These are phyloP conservation scores for Schizosaccharomyces osmophilus DNA, from an alignment of 805 yeast genomes.

Conservation along the genomic window DNA sequence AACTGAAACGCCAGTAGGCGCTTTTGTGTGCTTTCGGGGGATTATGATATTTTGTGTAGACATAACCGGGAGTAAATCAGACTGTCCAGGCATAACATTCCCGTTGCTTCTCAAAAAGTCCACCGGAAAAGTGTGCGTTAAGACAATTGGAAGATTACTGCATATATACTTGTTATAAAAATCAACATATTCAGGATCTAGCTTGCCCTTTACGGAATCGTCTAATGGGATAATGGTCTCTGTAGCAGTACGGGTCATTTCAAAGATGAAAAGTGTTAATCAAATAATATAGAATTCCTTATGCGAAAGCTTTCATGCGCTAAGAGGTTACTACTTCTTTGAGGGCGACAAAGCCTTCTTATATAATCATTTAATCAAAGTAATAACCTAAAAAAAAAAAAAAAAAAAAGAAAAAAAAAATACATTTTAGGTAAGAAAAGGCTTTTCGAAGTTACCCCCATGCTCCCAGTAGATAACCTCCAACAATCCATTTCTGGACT, in stretches of 20 bases:
- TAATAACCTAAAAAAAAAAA: too few relatives aligned
- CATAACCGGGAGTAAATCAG: neutral
- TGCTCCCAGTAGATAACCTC: too few relatives aligned
- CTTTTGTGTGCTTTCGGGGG: neutral
- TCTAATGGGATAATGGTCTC: neutral
- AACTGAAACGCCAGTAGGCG: constrained; percentile 7
- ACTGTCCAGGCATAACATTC: neutral
- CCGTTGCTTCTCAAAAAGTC: neutral
- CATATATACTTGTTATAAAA: constrained; percentile 15
- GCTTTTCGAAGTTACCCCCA: too few relatives aligned
- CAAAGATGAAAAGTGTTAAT: neutral
- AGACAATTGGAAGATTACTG: constrained; percentile 13
- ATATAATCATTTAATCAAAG: too few relatives aligned
- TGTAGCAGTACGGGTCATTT: neutral
- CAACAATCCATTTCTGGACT: too few relatives aligned
- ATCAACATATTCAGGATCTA: constrained; percentile 19
- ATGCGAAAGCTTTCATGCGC: too few relatives aligned
- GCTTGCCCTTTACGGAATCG: neutral
- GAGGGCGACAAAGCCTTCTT: too few relatives aligned
- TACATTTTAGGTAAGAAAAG: too few relatives aligned
- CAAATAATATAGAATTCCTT: too few relatives aligned
- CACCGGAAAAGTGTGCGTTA: constrained; percentile 12
- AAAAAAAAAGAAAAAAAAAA: too few relatives aligned
- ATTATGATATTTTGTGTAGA: neutral
- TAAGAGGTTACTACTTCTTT: too few relatives aligned